Percentiles rank a stretch among this genome's conserved stretches.
Conservation (phyloP, 2,329 filamentous ascomycete genomes). For the Penicillium sp. region DNA sequence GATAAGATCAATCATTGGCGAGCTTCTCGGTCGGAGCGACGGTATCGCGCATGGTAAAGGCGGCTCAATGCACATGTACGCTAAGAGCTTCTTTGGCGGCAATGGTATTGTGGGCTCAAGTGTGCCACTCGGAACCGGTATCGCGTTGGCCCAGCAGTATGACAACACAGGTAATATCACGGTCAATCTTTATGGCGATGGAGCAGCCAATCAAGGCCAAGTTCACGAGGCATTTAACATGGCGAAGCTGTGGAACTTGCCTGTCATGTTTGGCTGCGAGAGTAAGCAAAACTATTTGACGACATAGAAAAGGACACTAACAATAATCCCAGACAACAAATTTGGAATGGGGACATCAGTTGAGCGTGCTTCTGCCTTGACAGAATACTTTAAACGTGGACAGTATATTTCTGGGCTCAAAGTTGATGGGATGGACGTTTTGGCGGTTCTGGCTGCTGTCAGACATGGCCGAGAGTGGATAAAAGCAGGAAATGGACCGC, state of each 20-base stretch:
- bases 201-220: slow-evolving; percentile 98
- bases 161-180: slow-evolving; percentile 79
- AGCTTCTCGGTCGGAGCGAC: slow-evolving; percentile 89
- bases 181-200: slow-evolving; percentile 92
- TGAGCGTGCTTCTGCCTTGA: slow-evolving; percentile 87
- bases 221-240: slow-evolving; percentile 99
- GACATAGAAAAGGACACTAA: neutral
- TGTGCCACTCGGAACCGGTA: slow-evolving; percentile 92
- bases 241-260: slow-evolving; percentile 98
- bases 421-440: slow-evolving; percentile 99
- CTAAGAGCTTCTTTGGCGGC: slow-evolving; percentile 94
- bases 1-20: slow-evolving; percentile 90
- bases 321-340: slow-evolving; percentile 82
- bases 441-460: slow-evolving; percentile 94
- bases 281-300: slow-evolving; percentile 60
- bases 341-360: slow-evolving; percentile 99
- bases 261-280: slow-evolving; percentile 94
- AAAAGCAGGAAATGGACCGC: slow-evolving; percentile 76
- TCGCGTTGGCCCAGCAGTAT: slow-evolving; percentile 98
- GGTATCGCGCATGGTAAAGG: slow-evolving; percentile 99
- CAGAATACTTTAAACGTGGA: slow-evolving; percentile 99
- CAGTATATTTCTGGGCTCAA: slow-evolving; percentile 99
- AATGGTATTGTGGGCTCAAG: slow-evolving; percentile 99
- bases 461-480: slow-evolving; percentile 91
- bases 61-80: slow-evolving; percentile 99